phyloP scores from a whole-genome alignment of 345 rosid species.

The Arabidopsis thaliana region TAIR10.1 NC_003070.9:10584001-10584500 shows the following conservation, averaged over 20 bases:
- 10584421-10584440: slow-evolving; percentile 93
- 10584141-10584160: not conserved
- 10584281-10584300: slow-evolving; percentile 15
- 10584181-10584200: slow-evolving; percentile 11
- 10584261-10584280: slow-evolving; percentile 23
- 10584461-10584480: slow-evolving; percentile 93
- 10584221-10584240: slow-evolving; percentile 21
- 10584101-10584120: not conserved
- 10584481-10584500: slow-evolving; percentile 85
- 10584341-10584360: slow-evolving; percentile 63
- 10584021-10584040: slow-evolving; percentile 36
- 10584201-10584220: slow-evolving; percentile 26
- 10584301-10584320: slow-evolving; percentile 16
- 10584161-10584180: slow-evolving; percentile 4
- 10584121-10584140: not conserved
- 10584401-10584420: slow-evolving; percentile 90
- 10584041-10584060: slow-evolving; percentile 7
- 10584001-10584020: slow-evolving; percentile 28
- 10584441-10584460: slow-evolving; percentile 94
- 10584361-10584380: slow-evolving; percentile 90
- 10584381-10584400: slow-evolving; percentile 95
- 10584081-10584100: slow-evolving; percentile 2
- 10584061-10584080: slow-evolving; percentile 26
- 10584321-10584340: slow-evolving; percentile 25
- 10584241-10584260: slow-evolving; percentile 29